These are phyloP conservation scores for Saccharum spontaneum DNA, from an alignment of 176 grass and related monocot species.

Conservation along the genomic window DNA sequence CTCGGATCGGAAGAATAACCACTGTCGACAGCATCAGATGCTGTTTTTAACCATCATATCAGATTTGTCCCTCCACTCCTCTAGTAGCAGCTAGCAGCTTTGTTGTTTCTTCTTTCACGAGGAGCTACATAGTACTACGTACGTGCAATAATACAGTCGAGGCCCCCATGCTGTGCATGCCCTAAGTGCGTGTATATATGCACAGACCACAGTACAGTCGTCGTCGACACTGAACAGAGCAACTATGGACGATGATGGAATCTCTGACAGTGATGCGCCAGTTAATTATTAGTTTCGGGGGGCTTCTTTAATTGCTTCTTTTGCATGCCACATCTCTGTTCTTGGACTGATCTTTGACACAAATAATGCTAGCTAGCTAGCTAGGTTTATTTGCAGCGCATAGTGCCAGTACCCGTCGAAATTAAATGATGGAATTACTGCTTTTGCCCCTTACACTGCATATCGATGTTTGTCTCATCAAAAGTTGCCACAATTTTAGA, in stretches of 20 bases:
- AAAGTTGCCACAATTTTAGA: background rate
- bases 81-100: background rate
- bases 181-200: no score
- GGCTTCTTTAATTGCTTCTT: slow-evolving; percentile 41
- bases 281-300: background rate
- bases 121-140: background rate
- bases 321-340: background rate
- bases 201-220: background rate
- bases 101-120: slow-evolving; percentile 47
- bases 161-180: background rate
- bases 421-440: background rate
- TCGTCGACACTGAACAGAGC: background rate
- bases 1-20: background rate
- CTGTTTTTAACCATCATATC: background rate
- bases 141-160: background rate
- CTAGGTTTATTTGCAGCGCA: background rate
- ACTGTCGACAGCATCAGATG: background rate
- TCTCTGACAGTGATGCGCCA: slow-evolving; percentile 14
- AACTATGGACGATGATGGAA: background rate
- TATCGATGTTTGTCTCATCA: background rate
- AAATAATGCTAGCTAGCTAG: background rate
- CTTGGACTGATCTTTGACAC: background rate
- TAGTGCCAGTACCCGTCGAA: background rate
- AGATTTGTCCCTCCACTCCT: background rate
- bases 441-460: background rate